Evolutionary conservation across 1,284 basidiomycete species (phyloP), one percentile per base, ranked within the genome.

Genomic region (Sphaerobolus stellatus): DNA sequence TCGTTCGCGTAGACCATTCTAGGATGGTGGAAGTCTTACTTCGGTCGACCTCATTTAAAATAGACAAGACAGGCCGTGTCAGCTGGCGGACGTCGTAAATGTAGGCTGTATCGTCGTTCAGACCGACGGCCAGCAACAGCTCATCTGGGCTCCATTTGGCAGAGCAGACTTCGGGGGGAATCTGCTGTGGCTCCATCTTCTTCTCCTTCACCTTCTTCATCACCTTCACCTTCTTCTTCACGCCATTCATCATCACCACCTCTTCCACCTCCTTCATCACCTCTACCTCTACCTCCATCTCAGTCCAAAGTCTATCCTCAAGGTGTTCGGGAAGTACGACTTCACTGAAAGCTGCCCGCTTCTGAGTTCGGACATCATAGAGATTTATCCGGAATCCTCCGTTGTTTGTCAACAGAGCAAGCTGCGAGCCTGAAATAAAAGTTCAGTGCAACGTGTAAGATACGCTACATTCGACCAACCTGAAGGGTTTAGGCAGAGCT

Each of bases 81-180:
- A 54, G 22, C 20, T 25, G 44, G 14, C 53, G 53, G 2, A 48
- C 53, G 9, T 54, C 53, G 33, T 54, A 54, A 4, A 54, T 40
- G 25, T 48, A 40, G 13, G 38, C 53, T 13, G 27, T 45, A 22
- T 49, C 46, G 13, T 54, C 53, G 28, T 54, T 54, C n/a, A 22
- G 38, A 24, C 46, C 53, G 25, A 49, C 47, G n/a, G 53, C 53
- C 22, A 54, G 47, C 8, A 49, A 18, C 22, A 54, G 29, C 4
- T 47, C 47, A 33, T 54, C 53, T 6, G 53, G 53, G 27, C 53
- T 54, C 53, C 53, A 54, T 31, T 9, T 36, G 16, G 9, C 40
- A 13, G 14, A 29, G 29, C 28, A 20, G 2, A 54, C 46, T 49
- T 43, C 34, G 2, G 25, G 47, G n/a, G 16, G 28, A 5, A 49